Conservation (phyloP, 2,329 filamentous ascomycete species). For the Sphaerostilbella broomeana region DNA sequence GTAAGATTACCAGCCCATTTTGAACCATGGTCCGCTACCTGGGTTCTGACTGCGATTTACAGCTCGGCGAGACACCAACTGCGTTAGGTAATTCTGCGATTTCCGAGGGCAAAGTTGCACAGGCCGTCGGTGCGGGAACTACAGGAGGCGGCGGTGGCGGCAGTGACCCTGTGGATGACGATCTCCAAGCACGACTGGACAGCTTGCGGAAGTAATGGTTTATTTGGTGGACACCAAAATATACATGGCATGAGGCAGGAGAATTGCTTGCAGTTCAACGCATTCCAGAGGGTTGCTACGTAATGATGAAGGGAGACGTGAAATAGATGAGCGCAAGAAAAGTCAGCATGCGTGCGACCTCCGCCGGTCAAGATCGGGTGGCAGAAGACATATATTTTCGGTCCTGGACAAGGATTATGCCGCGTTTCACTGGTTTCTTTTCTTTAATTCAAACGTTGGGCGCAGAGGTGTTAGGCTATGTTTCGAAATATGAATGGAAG, state of each 20-base stretch:
- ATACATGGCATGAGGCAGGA: background rate
- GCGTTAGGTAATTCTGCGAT: slow-evolving; percentile 70
- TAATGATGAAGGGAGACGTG: too few species aligned
- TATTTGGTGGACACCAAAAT: background rate
- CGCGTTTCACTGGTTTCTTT: background rate
- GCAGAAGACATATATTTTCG: background rate
- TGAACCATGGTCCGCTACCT: background rate
- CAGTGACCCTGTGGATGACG: slow-evolving; percentile 69
- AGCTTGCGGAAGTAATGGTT: slow-evolving; percentile 59
- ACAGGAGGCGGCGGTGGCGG: too few species aligned
- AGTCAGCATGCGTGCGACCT: background rate
- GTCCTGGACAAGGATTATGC: background rate
- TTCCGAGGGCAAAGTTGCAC: slow-evolving; percentile 71
- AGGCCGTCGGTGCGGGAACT: slow-evolving; percentile 70
- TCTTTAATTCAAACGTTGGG: too few species aligned
- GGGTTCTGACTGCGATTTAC: slow-evolving; percentile 14
- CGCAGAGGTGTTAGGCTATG: background rate
- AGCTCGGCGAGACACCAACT: slow-evolving; percentile 89
- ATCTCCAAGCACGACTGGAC: slow-evolving; percentile 87
- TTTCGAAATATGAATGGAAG: too few species aligned
- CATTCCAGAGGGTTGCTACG: too few species aligned
- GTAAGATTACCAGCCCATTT: slow-evolving; percentile 45
- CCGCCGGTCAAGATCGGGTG: background rate
- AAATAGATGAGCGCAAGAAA: background rate
- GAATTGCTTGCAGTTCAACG: too few species aligned